Base-by-base conservation (phyloP, 306 rosid genomes). In the Cucumis melo region DNA sequence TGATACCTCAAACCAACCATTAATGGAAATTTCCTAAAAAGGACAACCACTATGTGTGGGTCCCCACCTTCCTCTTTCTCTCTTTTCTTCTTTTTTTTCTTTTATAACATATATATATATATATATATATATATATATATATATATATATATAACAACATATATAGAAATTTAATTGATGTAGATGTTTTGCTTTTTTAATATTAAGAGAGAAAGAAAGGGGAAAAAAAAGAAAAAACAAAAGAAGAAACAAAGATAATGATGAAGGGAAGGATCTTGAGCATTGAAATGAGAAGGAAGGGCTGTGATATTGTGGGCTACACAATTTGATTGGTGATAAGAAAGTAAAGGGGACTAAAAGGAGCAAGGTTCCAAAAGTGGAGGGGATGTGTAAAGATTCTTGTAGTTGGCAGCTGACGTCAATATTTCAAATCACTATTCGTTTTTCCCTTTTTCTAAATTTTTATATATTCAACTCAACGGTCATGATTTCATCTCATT, bases 1-100 rank as follows among this genome's bases (percentile, higher is more conserved):
- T 46, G 38, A 46, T 70, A 23, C 75, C 75, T 70, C 75, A 46
- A 70, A 70, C 75, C 75, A 46, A 23, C 75, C 75, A 70, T 70
- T 70, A 70, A 70, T 70, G 58, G 75, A 70, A 70, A 46, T 70
- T 46, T 70, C 21, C 58, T 13, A 44, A 70, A 24, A 17, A 48
- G 23, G 58, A 41, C 54, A 70, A 44, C 13, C 21, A 70, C 24
- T 1, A 15, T 68, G 21, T 24, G 13, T 46, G 15, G 41, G 39
- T 0, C 3, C 75, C 21, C 75, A 70, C 58, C 58, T 38, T 46
- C 17, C 14, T 70, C 8, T 23, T 20, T 64, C 24, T 16, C 65
- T 13, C 6, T 32, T 20, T 65, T 27, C 29, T 38, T 65, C 9
- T 39, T 64, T 64, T 50, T 19, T 38, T 7, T 36, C 39, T 1